A percentile compares a stretch with the other conserved stretches of the same genome.
phyloP scores from a whole-genome alignment of 2,329 filamentous ascomycete genomes.

The Ophiostoma sp. region DNA sequence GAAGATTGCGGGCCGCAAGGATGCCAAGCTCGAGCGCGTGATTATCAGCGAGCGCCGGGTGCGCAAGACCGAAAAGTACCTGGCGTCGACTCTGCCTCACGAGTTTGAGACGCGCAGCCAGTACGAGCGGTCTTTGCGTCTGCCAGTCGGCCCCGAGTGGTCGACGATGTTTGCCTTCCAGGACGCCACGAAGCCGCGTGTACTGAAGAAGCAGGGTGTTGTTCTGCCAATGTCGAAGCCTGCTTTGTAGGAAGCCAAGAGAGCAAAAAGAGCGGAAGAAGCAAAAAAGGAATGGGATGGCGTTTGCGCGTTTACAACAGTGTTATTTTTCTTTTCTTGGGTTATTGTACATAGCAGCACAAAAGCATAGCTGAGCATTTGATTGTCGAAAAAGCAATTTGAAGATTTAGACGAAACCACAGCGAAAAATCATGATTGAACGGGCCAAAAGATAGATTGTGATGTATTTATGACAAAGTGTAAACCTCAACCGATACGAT shows the following conservation, averaged over 20 bases:
- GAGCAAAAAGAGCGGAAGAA: not conserved
- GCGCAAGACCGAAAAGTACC: constrained; percentile 87
- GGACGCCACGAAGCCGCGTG: constrained; percentile 77
- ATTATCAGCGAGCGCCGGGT: constrained; percentile 89
- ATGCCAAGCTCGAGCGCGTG: constrained; percentile 74
- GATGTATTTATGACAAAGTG: constrained; percentile 11
- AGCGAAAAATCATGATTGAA: not conserved
- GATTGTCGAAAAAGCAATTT: not conserved
- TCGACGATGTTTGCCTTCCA: constrained; percentile 94
- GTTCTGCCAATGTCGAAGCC: constrained; percentile 85
- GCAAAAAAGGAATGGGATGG: constrained; percentile 12
- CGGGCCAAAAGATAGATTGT: not conserved
- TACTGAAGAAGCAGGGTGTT: constrained; percentile 85
- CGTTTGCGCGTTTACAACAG: not conserved
- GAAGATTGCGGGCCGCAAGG: constrained; percentile 72
- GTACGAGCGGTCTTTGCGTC: constrained; percentile 80
- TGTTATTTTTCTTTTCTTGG: not conserved
- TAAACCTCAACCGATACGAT: not conserved
- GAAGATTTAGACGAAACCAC: not conserved
- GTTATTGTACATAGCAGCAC: constrained; percentile 3
- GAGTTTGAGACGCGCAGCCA: constrained; percentile 82
- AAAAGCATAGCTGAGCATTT: constrained; percentile 5
- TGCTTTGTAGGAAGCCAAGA: constrained; percentile 28
- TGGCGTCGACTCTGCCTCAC: constrained; percentile 78
- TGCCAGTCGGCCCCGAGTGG: constrained; percentile 93